Conservation (phyloP, 331 rosid species). For the Malus hybrid region DNA sequence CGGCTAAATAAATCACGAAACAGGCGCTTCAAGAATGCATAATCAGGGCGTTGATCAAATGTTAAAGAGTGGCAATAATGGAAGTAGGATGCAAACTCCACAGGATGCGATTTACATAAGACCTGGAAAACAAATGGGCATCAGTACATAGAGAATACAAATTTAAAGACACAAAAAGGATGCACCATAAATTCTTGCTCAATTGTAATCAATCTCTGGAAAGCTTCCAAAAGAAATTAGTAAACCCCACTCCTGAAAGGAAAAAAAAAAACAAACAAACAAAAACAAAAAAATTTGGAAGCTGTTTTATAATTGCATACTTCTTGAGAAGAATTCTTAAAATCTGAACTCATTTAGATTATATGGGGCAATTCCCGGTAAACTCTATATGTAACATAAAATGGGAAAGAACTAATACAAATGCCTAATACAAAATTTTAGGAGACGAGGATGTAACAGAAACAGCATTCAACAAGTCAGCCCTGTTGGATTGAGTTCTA, state of each 20-base stretch:
- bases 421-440: neutral
- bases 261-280: too few species aligned
- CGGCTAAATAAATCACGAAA: conserved; percentile 50
- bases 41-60: conserved; percentile 73
- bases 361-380: neutral
- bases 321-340: neutral
- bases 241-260: neutral
- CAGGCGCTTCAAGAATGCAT: conserved; percentile 59
- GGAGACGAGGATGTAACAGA: neutral
- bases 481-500: neutral
- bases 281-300: too few species aligned
- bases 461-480: neutral
- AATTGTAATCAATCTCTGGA: neutral
- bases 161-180: neutral
- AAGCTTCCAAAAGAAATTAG: neutral
- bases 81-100: conserved; percentile 64
- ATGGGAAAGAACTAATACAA: neutral
- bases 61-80: conserved; percentile 62
- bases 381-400: neutral
- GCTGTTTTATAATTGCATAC: neutral
- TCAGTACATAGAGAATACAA: neutral
- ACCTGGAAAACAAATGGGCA: conserved; percentile 29
- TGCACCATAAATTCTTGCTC: neutral
- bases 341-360: neutral
- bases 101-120: conserved; percentile 59